These are phyloP conservation scores for Starmerella sp. DNA, from an alignment of 805 yeast genomes.

Conservation along the genomic window DNA sequence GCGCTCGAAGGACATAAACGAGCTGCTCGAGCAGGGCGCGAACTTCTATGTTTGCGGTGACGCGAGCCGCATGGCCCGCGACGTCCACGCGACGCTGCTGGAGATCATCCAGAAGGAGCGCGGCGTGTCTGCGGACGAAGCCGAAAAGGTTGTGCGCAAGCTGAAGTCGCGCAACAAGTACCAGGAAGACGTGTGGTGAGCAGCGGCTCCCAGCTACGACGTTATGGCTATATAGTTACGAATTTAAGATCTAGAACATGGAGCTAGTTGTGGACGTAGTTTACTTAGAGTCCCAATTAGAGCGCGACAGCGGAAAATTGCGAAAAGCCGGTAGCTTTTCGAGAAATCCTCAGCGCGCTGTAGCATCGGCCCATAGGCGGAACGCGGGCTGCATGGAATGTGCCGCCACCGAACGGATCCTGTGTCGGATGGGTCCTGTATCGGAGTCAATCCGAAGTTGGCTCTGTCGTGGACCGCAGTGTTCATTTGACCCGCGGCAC, in stretches of 20 bases:
- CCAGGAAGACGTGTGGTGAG: conserved; percentile 96
- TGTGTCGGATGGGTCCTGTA: too few relatives aligned
- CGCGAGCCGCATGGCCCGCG: conserved; percentile 91
- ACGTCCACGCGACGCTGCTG: conserved; percentile 62
- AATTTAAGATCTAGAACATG: neutral
- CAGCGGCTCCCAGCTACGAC: neutral
- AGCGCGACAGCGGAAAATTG: too few relatives aligned
- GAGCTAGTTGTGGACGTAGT: neutral
- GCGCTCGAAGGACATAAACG: conserved; percentile 39
- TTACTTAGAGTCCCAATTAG: neutral
- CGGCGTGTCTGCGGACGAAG: conserved; percentile 52
- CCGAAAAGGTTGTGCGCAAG: conserved; percentile 64
- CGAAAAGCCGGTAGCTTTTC: too few relatives aligned
- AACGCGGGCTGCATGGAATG: too few relatives aligned
- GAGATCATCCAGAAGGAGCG: conserved; percentile 54
- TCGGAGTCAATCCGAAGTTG: too few relatives aligned
- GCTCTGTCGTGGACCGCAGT: too few relatives aligned
- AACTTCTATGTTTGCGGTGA: conserved; percentile 94
- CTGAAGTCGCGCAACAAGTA: conserved; percentile 76
- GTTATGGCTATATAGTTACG: conserved; percentile 1
- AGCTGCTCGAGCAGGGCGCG: conserved; percentile 56
- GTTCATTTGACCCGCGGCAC: neutral
- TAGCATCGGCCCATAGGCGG: too few relatives aligned
- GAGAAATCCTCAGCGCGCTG: too few relatives aligned
- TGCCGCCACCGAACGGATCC: too few relatives aligned